These are phyloP conservation scores for Xylogone sp. DNA, from an alignment of 2,329 filamentous ascomycete genomes.

Conservation along the genomic window DNA sequence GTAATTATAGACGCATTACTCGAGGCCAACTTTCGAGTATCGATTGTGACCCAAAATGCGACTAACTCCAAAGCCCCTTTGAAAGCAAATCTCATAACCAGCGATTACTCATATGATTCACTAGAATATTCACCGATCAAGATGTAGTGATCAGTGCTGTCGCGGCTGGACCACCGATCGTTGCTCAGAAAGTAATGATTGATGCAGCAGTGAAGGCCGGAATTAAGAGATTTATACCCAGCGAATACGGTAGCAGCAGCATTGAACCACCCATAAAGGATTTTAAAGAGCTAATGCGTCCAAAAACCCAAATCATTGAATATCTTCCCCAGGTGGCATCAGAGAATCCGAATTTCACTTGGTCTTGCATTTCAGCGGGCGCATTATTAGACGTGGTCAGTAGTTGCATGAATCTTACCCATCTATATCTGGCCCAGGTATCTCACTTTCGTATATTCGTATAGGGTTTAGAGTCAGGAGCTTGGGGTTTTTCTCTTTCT, in stretches of 20 bases:
- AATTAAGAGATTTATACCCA: constrained; percentile 54
- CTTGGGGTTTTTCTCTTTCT: constrained; percentile 29
- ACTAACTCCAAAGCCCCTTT: neutral
- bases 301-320: constrained; percentile 3
- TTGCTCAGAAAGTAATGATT: constrained; percentile 47
- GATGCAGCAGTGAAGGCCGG: constrained; percentile 54
- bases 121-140: constrained; percentile 27
- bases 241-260: constrained; percentile 43
- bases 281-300: constrained; percentile 6
- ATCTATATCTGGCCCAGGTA: neutral
- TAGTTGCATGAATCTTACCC: neutral
- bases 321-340: constrained; percentile 7
- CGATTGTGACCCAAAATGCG: neutral
- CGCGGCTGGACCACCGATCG: constrained; percentile 28
- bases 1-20: neutral
- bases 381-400: constrained; percentile 5
- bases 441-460: neutral
- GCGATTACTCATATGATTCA: constrained; percentile 4
- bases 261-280: neutral
- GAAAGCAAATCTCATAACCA: neutral
- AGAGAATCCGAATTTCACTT: constrained; percentile 19
- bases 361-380: constrained; percentile 29
- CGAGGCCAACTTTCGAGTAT: neutral
- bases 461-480: constrained; percentile 19
- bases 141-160: constrained; percentile 43